phyloP scores from a whole-genome alignment of 768 basidiomycete genomes.

The Hebeloma cylindrosporum region DNA sequence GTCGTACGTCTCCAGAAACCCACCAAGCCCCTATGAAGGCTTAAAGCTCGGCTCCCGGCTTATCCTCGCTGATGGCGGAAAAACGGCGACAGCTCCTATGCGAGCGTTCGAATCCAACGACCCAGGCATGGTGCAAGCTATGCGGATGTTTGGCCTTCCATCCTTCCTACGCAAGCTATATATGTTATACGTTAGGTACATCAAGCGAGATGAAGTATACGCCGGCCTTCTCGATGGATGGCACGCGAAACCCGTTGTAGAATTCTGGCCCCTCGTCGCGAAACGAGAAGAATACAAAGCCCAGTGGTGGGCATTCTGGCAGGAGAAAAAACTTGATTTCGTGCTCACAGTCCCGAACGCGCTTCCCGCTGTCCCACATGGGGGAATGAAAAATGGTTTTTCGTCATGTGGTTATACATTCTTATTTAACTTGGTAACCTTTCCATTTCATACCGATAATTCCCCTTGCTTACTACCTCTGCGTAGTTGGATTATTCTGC shows the following conservation, averaged over 20 bases:
- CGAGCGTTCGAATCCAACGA: conserved; percentile 47
- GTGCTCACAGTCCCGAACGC: conserved; percentile 59
- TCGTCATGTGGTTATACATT: conserved; percentile 59
- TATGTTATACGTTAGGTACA: conserved; percentile 50
- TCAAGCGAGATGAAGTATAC: conserved; percentile 51
- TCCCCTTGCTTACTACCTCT: neutral
- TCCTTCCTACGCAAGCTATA: conserved; percentile 46
- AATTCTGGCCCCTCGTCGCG: conserved; percentile 49
- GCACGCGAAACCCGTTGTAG: conserved; percentile 42
- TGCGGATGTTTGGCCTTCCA: conserved; percentile 45
- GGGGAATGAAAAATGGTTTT: conserved; percentile 51
- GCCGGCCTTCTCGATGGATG: conserved; percentile 53
- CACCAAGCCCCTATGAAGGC: conserved; percentile 51
- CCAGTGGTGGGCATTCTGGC: conserved; percentile 43
- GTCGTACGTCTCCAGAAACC: conserved; percentile 29
- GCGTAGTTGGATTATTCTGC: conserved; percentile 40
- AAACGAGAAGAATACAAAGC: conserved; percentile 44
- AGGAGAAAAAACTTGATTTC: conserved; percentile 50
- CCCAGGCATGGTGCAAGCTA: conserved; percentile 40
- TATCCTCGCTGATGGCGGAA: conserved; percentile 51
- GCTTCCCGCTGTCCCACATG: conserved; percentile 53
- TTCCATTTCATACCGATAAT: neutral
- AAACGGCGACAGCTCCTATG: conserved; percentile 35
- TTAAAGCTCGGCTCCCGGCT: conserved; percentile 53
- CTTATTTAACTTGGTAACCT: conserved; percentile 57